Evolutionary conservation across 768 basidiomycete species (phyloP), one percentile per base, ranked within the genome.

Genomic region (Podaxis carcinomalis): DNA sequence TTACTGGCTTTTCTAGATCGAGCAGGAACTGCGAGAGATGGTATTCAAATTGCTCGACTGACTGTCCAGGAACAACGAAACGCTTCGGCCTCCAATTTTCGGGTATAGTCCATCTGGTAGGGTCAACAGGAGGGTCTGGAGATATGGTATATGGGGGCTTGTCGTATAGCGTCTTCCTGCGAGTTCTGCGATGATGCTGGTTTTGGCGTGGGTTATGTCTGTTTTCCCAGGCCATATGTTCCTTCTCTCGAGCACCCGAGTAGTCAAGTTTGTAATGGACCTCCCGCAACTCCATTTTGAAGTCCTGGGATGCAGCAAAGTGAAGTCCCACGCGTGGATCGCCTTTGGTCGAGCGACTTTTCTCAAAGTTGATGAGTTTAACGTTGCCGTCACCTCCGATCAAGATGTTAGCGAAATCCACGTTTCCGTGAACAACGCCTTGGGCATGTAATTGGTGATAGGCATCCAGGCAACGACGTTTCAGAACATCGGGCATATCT

Each of bases 251-350:
- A 1, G 73, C 68, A 23, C 66, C 66, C 46, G 67, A 65, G 59
- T 56, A 80, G 66, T 85, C 75, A n/a, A 88, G 76, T 63, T 81
- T 75, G 69, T 77, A 83, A 66, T 77, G 79, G 62, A 87, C 80
- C 58, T 80, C 79, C 56, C 84, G 76, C 77, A 84, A 81, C 63
- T 87, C 87, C 61, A 77, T 42, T 14, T 67, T 69, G 35, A 86
- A 73, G 19, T 84, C 80, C 1, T 70, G 74, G 4, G 70, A 68
- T 16, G 72, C 73, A 1, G 80, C 78, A 10, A 64, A 66, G 21
- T 64, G 63, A 14, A 86, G 69, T 14, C 69, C 68, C 3, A 81
- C 67, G n/a, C 62, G 57, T 14, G 62, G 62, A 40, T 68, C 67
- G 21, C 70, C 68, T 13, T 64, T 61, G 25, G 71, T 40, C 23